These are phyloP conservation scores for Haplosporangium gracile DNA, from an alignment of 192 early-diverging fungal genomes.

Conservation along the genomic window DNA sequence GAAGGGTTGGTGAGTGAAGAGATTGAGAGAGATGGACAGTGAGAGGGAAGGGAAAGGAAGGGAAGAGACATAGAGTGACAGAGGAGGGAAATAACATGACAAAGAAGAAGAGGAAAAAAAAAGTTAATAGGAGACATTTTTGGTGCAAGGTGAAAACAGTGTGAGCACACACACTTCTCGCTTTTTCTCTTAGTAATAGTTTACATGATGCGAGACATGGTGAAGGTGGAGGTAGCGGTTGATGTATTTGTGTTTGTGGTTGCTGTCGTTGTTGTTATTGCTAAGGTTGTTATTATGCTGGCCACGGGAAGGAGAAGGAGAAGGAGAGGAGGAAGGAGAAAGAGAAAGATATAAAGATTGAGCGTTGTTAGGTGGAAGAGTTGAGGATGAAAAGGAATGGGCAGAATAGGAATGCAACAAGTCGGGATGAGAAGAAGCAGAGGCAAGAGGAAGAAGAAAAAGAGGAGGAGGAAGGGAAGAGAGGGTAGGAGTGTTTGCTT, in stretches of 20 bases:
- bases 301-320: not conserved
- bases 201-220: slow-evolving; percentile 27
- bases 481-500: not conserved
- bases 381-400: not conserved
- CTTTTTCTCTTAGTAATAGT: not conserved
- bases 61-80: not conserved
- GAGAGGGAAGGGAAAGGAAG: not conserved
- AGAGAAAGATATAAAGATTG: not conserved
- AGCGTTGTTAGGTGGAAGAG: not conserved
- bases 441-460: not conserved
- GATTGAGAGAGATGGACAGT: too few species aligned
- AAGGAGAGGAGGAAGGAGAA: not conserved
- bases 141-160: not conserved
- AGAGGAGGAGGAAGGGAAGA: not conserved
- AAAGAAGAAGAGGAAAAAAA: too few species aligned
- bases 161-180: not conserved
- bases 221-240: not conserved
- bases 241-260: not conserved
- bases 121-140: not conserved
- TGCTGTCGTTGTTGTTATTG: not conserved
- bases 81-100: too few species aligned
- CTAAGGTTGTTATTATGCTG: not conserved
- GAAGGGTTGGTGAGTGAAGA: not conserved
- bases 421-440: not conserved
- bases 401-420: slow-evolving; percentile 5